phyloP scores from a whole-genome alignment of 2,329 filamentous ascomycete species.

The Penicillium psychrosexuale region DNA sequence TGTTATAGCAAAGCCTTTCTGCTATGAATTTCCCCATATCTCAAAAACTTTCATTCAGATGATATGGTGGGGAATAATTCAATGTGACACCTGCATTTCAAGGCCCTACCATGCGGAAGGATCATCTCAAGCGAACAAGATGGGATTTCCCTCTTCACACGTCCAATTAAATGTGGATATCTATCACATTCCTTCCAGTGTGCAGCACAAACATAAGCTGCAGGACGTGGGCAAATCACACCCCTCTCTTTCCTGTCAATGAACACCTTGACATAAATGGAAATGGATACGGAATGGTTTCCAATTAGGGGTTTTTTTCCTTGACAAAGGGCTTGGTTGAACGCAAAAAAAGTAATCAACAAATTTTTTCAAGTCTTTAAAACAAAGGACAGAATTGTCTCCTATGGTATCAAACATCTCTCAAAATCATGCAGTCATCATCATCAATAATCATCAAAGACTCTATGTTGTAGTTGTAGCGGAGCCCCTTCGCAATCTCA shows the following conservation, averaged over 20 bases:
- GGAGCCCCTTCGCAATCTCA: neutral
- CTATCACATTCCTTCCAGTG: neutral
- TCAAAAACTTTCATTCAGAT: slow-evolving; percentile 12
- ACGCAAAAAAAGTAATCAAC: neutral
- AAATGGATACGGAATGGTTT: neutral
- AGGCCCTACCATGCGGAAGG: neutral
- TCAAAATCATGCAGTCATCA: slow-evolving; percentile 8
- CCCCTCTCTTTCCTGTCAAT: neutral
- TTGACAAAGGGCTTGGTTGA: neutral
- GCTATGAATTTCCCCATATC: slow-evolving; percentile 12
- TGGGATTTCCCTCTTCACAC: neutral
- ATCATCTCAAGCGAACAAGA: neutral
- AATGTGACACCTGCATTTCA: neutral
- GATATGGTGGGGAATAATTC: slow-evolving; percentile 15
- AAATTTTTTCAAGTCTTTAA: slow-evolving; percentile 4
- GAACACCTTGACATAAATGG: neutral
- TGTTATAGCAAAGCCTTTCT: neutral
- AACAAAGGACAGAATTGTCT: neutral
- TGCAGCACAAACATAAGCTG: neutral
- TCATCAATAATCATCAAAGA: slow-evolving; percentile 10
- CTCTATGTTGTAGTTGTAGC: neutral
- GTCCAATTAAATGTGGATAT: neutral
- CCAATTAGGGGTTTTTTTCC: neutral
- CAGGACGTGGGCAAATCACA: neutral
- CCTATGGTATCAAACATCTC: slow-evolving; percentile 3